Conservation (phyloP, 2,329 filamentous ascomycete species). For the Fusarium hainanense region DNA sequence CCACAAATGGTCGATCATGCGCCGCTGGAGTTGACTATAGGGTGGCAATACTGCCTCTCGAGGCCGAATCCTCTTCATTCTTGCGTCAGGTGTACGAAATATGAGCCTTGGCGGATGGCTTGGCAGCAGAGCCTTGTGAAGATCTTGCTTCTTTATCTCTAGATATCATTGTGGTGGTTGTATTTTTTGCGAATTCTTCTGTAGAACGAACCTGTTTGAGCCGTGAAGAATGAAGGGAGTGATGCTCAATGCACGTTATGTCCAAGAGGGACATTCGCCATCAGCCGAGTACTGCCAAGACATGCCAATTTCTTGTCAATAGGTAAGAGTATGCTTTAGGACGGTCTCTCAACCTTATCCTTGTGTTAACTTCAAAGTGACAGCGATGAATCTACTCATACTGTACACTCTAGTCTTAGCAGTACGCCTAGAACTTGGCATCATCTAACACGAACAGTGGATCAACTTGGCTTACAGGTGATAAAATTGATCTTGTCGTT, state of each 20-base stretch:
- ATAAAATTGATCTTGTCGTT: not conserved
- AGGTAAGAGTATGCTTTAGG: not conserved
- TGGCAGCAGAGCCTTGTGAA: slow-evolving; percentile 19
- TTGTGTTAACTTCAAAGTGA: not conserved
- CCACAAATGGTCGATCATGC: slow-evolving; percentile 40
- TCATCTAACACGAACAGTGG: not conserved
- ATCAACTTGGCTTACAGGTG: not conserved
- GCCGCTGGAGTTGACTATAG: slow-evolving; percentile 22
- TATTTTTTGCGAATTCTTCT: not conserved
- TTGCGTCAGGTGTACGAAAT: slow-evolving; percentile 31
- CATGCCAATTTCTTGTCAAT: not conserved
- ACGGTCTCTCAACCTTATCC: not conserved
- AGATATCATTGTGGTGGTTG: slow-evolving; percentile 4
- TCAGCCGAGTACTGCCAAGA: too few relatives aligned
- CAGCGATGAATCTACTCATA: not conserved
- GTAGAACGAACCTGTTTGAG: not conserved
- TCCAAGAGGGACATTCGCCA: not conserved
- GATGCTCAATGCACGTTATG: not conserved
- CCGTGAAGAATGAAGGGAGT: not conserved
- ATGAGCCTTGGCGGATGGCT: slow-evolving; percentile 28
- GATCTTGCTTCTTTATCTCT: slow-evolving; percentile 7
- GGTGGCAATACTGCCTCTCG: slow-evolving; percentile 34
- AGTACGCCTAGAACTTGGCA: not conserved
- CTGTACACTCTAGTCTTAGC: not conserved
- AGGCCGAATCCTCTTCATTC: slow-evolving; percentile 12